These are phyloP conservation scores for Dovyalis caffra DNA, from an alignment of 345 rosid genomes.

Conservation along the genomic window DNA sequence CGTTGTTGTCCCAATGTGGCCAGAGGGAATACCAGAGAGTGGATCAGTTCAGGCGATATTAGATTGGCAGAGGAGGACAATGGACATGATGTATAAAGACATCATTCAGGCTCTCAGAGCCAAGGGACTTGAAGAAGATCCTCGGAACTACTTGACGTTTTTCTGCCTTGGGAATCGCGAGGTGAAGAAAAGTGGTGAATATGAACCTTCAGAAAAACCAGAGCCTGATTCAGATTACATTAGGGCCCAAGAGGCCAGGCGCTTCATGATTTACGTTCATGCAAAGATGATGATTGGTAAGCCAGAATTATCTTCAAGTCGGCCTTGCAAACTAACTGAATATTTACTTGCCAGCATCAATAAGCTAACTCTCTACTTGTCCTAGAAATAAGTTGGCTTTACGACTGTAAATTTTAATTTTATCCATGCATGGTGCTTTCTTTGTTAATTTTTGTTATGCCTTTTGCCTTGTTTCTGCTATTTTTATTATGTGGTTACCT, in stretches of 20 bases:
- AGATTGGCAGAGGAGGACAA: slow-evolving; percentile 93
- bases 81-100: slow-evolving; percentile 98
- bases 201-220: slow-evolving; percentile 75
- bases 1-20: slow-evolving; percentile 98
- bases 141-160: slow-evolving; percentile 82
- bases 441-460: neutral
- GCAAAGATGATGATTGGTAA: slow-evolving; percentile 98
- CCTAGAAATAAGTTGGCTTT: neutral
- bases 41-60: slow-evolving; percentile 92
- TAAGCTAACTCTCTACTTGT: neutral
- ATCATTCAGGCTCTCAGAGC: slow-evolving; percentile 69
- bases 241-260: slow-evolving; percentile 91
- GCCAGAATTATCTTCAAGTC: neutral
- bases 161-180: slow-evolving; percentile 97
- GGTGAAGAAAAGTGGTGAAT: slow-evolving; percentile 82
- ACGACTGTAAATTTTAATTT: neutral
- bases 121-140: slow-evolving; percentile 69
- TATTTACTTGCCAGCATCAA: neutral
- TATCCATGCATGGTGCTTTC: neutral
- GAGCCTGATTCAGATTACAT: slow-evolving; percentile 80
- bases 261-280: slow-evolving; percentile 98
- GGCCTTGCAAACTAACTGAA: neutral
- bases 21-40: slow-evolving; percentile 94
- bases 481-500: neutral
- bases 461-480: neutral